Percentiles rank a stretch among this genome's conserved stretches.
These are phyloP conservation scores for Yamadazyma diospyri DNA, from an alignment of 1,139 yeast genomes.

Conservation along the genomic window DNA sequence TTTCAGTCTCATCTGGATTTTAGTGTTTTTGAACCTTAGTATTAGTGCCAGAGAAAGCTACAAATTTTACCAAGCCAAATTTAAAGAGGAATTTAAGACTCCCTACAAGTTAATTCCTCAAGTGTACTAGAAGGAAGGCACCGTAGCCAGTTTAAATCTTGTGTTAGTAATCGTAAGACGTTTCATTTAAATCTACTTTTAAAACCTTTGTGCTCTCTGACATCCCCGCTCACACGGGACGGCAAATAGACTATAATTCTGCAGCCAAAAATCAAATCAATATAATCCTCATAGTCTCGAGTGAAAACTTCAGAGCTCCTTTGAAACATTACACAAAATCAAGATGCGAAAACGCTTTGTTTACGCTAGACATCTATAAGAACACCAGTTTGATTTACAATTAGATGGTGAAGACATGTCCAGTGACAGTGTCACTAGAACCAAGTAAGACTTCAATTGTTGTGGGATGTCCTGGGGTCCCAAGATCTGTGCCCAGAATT, in stretches of 20 bases:
- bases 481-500: slow-evolving; percentile 52
- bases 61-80: slow-evolving; percentile 43
- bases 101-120: slow-evolving; percentile 14
- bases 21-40: slow-evolving; percentile 62
- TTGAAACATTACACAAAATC: not conserved
- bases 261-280: too few species aligned
- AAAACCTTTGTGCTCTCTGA: too few species aligned
- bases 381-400: not conserved
- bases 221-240: too few species aligned
- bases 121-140: slow-evolving; percentile 10
- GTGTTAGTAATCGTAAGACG: too few species aligned
- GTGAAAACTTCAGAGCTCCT: too few species aligned
- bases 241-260: too few species aligned
- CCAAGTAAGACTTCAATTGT: slow-evolving; percentile 48
- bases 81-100: slow-evolving; percentile 18
- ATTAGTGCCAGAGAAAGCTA: slow-evolving; percentile 61
- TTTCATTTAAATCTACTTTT: too few species aligned
- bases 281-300: too few species aligned
- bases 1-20: slow-evolving; percentile 31
- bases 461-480: slow-evolving; percentile 63
- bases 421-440: slow-evolving; percentile 35
- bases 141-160: too few species aligned
- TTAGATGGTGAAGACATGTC: slow-evolving; percentile 20
- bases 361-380: not conserved
- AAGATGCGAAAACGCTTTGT: not conserved